Evolutionary conservation across 2,329 filamentous ascomycete species (phyloP).

Genomic region (Teratosphaeria destructans): DNA sequence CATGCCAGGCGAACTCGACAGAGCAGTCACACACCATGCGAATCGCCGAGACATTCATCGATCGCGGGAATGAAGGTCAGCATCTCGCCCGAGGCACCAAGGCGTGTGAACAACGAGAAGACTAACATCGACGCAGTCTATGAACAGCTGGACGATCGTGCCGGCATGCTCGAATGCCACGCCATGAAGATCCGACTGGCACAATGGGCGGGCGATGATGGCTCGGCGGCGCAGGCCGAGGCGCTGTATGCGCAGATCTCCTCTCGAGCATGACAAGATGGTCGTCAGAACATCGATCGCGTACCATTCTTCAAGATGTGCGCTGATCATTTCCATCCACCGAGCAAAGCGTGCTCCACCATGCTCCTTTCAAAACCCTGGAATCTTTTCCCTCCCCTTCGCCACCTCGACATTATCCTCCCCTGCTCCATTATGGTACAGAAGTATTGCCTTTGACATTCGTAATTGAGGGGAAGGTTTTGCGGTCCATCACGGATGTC

Average conservation of each 20-base stretch:
- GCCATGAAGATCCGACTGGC: slow-evolving; percentile 73
- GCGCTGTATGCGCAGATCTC: slow-evolving; percentile 14
- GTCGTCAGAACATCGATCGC: not conserved
- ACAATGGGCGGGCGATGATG: slow-evolving; percentile 53
- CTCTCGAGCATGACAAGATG: not conserved
- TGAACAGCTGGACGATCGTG: slow-evolving; percentile 54
- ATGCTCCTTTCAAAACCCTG: not conserved
- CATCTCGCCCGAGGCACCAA: not conserved
- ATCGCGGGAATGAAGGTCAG: slow-evolving; percentile 25
- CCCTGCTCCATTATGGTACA: no score
- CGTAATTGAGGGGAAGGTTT: not conserved
- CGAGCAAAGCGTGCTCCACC: no score
- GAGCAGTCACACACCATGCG: slow-evolving; percentile 19
- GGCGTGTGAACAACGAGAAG: not conserved
- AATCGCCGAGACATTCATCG: slow-evolving; percentile 17
- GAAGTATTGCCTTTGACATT: no score
- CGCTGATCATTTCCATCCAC: not conserved
- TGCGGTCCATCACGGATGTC: no score
- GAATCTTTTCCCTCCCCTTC: no score
- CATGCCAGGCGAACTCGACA: slow-evolving; percentile 22
- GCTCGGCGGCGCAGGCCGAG: slow-evolving; percentile 11
- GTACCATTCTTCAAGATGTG: not conserved
- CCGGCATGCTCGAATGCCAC: slow-evolving; percentile 67
- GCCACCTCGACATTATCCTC: no score
- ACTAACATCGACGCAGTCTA: slow-evolving; percentile 38